Evolutionary conservation across 106 monocot species (phyloP).

Genomic region (Dendrobium catenatum): DNA sequence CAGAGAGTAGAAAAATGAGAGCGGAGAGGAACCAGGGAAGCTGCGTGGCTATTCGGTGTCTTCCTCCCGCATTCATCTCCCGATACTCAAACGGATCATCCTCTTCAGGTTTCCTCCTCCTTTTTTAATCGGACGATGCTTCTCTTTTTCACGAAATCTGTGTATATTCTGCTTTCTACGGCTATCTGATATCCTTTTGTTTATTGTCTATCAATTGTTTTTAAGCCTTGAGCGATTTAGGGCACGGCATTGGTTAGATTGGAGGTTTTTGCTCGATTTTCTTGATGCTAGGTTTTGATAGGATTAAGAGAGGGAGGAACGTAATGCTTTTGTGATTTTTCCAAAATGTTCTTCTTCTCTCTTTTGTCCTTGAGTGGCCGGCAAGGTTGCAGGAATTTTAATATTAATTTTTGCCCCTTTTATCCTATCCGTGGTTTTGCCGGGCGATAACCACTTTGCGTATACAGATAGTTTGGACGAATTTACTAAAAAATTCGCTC

Average conservation of each 20-base stretch:
- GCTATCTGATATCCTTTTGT: neutral
- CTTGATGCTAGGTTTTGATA: neutral
- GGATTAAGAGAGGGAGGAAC: neutral
- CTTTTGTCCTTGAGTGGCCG: neutral
- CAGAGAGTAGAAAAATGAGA: conserved; percentile 12
- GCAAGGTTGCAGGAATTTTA: neutral
- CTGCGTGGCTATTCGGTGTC: conserved; percentile 32
- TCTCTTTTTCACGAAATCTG: neutral
- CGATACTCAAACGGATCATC: conserved; percentile 27
- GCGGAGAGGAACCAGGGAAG: conserved; percentile 20
- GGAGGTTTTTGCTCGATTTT: neutral
- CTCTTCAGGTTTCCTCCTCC: conserved; percentile 15
- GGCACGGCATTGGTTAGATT: conserved; percentile 3
- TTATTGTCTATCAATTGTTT: neutral
- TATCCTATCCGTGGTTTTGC: neutral
- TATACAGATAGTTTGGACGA: neutral
- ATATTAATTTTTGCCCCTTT: neutral
- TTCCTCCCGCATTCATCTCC: conserved; percentile 25
- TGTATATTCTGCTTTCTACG: neutral
- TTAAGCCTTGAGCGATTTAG: neutral
- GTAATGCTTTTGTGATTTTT: neutral
- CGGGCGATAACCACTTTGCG: neutral
- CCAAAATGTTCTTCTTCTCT: neutral
- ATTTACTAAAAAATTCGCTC: no score
- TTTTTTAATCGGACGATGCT: neutral